phyloP scores from a whole-genome alignment of 192 early-diverging fungal species.

The Coemansia aciculifera region DNA sequence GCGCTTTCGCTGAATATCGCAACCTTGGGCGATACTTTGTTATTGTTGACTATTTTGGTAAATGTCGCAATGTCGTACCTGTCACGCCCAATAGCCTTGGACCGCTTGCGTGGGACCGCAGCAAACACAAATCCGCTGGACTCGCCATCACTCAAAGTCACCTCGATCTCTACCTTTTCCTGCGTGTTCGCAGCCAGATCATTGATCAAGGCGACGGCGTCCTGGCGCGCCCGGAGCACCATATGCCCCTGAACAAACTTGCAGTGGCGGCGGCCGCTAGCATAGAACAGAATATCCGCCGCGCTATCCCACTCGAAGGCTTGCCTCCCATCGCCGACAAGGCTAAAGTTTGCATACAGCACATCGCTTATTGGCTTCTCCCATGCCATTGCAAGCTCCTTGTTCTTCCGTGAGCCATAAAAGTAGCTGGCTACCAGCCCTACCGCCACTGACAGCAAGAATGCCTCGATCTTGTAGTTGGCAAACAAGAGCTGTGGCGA shows the following conservation, averaged over 20 bases:
- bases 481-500: constrained; percentile 20
- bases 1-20: constrained; percentile 59
- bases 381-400: constrained; percentile 19
- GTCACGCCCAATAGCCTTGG: constrained; percentile 58
- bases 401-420: constrained; percentile 46
- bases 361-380: constrained; percentile 40
- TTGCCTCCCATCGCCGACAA: constrained; percentile 64
- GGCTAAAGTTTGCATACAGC: constrained; percentile 67
- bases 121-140: constrained; percentile 68
- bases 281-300: constrained; percentile 72
- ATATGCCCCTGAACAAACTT: constrained; percentile 70
- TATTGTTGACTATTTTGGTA: constrained; percentile 21
- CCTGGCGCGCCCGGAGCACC: constrained; percentile 46
- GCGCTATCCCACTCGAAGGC: constrained; percentile 67
- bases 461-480: constrained; percentile 40
- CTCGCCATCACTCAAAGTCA: constrained; percentile 54
- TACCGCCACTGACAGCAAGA: constrained; percentile 23
- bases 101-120: constrained; percentile 58
- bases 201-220: constrained; percentile 49
- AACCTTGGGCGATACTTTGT: constrained; percentile 40
- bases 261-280: constrained; percentile 70
- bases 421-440: constrained; percentile 54
- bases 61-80: constrained; percentile 66
- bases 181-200: constrained; percentile 40
- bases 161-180: constrained; percentile 43